Evolutionary conservation across 2,329 filamentous ascomycete genomes (phyloP).

Genomic region (Cercospora sesami): DNA sequence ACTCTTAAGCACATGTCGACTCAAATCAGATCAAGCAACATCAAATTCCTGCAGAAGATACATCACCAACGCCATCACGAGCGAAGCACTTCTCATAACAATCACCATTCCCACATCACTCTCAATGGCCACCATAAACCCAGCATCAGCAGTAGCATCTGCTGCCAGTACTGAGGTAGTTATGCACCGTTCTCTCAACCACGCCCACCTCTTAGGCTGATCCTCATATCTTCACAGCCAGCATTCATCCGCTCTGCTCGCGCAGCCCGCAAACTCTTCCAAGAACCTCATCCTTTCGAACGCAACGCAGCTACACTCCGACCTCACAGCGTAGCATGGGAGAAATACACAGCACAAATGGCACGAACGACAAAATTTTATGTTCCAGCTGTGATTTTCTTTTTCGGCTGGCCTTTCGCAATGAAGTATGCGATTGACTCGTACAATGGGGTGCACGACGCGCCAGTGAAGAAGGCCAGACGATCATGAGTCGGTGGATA

Average conservation of each 20-base stretch:
- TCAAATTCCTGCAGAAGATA: neutral
- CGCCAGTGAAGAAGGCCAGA: conserved; percentile 3
- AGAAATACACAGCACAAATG: conserved; percentile 15
- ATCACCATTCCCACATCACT: neutral
- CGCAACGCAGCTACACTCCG: conserved; percentile 10
- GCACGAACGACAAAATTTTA: conserved; percentile 17
- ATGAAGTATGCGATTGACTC: conserved; percentile 16
- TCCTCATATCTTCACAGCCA: neutral
- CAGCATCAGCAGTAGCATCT: neutral
- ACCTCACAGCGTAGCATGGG: conserved; percentile 22
- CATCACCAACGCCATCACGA: neutral
- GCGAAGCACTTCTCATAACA: conserved; percentile 1
- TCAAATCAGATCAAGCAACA: neutral
- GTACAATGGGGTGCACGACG: conserved; percentile 21
- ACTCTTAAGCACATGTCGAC: neutral
- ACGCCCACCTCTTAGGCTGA: too few relatives aligned
- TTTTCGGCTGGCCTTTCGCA: conserved; percentile 24
- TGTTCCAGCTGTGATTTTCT: conserved; percentile 7
- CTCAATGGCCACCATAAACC: conserved; percentile 10
- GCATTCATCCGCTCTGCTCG: conserved; percentile 5
- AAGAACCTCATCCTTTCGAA: conserved; percentile 20
- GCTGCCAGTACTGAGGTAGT: conserved; percentile 10
- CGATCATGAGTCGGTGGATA: neutral
- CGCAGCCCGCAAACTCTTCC: conserved; percentile 12
- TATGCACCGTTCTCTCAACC: too few relatives aligned